phyloP scores from a whole-genome alignment of 2,329 filamentous ascomycete genomes.

The Fusarium penzigii region DNA sequence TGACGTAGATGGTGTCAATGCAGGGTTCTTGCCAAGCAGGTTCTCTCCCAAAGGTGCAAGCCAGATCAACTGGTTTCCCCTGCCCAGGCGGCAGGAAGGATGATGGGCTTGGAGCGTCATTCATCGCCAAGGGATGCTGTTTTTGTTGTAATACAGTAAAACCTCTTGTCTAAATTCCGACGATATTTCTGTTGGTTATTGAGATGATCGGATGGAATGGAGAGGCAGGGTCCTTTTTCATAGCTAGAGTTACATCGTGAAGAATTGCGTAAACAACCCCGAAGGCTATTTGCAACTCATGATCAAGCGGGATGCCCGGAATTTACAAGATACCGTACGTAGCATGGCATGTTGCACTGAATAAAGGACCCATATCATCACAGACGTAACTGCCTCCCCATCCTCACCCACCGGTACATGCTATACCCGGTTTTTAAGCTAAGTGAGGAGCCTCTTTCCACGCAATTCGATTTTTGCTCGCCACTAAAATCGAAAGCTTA shows the following conservation, averaged over 20 bases:
- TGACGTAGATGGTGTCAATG: not conserved
- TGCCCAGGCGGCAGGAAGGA: not conserved
- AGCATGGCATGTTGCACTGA: too few species aligned
- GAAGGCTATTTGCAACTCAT: too few species aligned
- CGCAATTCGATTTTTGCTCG: not conserved
- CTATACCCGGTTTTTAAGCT: not conserved
- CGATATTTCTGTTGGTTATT: not conserved
- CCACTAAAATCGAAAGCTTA: not conserved
- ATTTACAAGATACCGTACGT: too few species aligned
- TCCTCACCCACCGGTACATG: not conserved
- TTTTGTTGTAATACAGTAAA: not conserved
- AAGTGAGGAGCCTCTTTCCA: not conserved
- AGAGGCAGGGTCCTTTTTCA: too few species aligned
- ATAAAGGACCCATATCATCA: too few species aligned
- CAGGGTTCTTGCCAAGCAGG: not conserved
- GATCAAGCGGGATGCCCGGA: too few species aligned
- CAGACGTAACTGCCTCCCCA: not conserved
- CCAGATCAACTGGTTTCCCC: not conserved
- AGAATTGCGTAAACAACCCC: too few species aligned
- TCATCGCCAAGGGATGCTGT: not conserved
- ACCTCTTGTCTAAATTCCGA: not conserved
- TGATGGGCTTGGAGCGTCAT: not conserved
- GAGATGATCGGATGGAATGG: too few species aligned
- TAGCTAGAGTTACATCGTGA: too few species aligned
- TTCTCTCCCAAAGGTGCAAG: not conserved